These are phyloP conservation scores for Skeletonema tropicum DNA, from an alignment of 108 stramenopile genomes.

Conservation along the genomic window DNA sequence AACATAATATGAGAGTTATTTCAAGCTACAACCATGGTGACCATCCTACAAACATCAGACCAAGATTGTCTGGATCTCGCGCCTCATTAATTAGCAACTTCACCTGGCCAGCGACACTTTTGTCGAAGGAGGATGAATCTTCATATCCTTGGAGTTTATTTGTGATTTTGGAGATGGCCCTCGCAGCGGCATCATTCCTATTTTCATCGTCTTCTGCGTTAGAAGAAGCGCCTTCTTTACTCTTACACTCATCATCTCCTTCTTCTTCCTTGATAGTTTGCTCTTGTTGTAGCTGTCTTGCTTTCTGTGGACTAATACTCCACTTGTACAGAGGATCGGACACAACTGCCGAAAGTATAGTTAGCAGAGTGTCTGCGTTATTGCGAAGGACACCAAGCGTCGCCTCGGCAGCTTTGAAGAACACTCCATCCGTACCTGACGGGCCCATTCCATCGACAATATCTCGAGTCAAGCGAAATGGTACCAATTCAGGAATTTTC, in stretches of 20 bases:
- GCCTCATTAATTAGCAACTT: slow-evolving; percentile 94
- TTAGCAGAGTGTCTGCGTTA: slow-evolving; percentile 81
- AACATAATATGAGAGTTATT: neutral
- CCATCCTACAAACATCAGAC: slow-evolving; percentile 91
- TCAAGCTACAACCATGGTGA: slow-evolving; percentile 83
- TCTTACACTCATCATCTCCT: slow-evolving; percentile 13
- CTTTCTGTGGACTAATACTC: slow-evolving; percentile 82
- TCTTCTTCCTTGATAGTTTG: slow-evolving; percentile 28
- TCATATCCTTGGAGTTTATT: slow-evolving; percentile 98
- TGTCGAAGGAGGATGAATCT: slow-evolving; percentile 90
- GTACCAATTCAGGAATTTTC: slow-evolving; percentile 91
- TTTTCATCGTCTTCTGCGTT: slow-evolving; percentile 26
- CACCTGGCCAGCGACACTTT: slow-evolving; percentile 95
- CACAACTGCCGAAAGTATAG: slow-evolving; percentile 93
- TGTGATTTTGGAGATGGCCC: slow-evolving; percentile 79
- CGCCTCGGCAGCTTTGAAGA: slow-evolving; percentile 78
- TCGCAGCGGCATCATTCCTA: slow-evolving; percentile 60
- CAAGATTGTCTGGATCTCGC: slow-evolving; percentile 87
- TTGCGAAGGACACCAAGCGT: slow-evolving; percentile 83
- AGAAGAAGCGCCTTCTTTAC: slow-evolving; percentile 12
- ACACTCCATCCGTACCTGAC: slow-evolving; percentile 89
- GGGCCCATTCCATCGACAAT: slow-evolving; percentile 98
- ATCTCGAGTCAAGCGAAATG: slow-evolving; percentile 97
- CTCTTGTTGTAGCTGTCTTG: slow-evolving; percentile 49
- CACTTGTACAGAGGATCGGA: slow-evolving; percentile 96